Conservation (phyloP, 805 yeast genomes). For the Starmerella sp. region DNA sequence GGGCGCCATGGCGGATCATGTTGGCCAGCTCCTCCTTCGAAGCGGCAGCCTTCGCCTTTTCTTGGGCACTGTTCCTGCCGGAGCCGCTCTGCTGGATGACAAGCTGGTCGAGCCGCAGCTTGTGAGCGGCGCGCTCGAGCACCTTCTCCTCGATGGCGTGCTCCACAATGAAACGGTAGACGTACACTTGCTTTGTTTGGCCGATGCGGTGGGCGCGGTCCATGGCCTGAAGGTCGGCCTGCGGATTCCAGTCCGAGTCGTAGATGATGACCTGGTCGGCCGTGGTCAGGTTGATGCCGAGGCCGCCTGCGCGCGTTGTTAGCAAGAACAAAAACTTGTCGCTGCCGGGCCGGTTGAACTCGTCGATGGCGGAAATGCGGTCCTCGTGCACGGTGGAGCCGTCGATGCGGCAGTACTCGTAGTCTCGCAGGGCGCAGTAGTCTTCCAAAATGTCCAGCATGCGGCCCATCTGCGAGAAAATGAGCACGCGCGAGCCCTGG, state of each 20-base stretch:
- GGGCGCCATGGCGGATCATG: slow-evolving; percentile 96
- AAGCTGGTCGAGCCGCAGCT: slow-evolving; percentile 78
- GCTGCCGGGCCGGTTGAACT: slow-evolving; percentile 69
- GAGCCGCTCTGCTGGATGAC: slow-evolving; percentile 66
- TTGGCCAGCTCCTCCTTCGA: slow-evolving; percentile 73
- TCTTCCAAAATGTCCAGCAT: slow-evolving; percentile 83
- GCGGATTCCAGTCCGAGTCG: slow-evolving; percentile 98
- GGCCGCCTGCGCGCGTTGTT: slow-evolving; percentile 94
- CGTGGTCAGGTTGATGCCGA: slow-evolving; percentile 82
- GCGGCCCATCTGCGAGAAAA: slow-evolving; percentile 89
- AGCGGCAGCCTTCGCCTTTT: slow-evolving; percentile 26
- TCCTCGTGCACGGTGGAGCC: slow-evolving; percentile 92
- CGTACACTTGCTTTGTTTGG: slow-evolving; percentile 88
- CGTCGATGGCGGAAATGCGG: slow-evolving; percentile 84
- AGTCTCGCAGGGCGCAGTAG: slow-evolving; percentile 75
- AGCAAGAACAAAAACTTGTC: slow-evolving; percentile 71
- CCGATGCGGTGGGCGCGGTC: slow-evolving; percentile 97
- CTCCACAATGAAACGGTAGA: slow-evolving; percentile 85
- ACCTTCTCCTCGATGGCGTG: slow-evolving; percentile 96
- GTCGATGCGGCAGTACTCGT: slow-evolving; percentile 82
- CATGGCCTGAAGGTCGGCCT: slow-evolving; percentile 96
- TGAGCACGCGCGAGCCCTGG: slow-evolving; percentile 81
- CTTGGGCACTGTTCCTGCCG: slow-evolving; percentile 38
- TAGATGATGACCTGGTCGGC: slow-evolving; percentile 83
- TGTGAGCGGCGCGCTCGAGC: slow-evolving; percentile 90